Conservation (phyloP, 148 eudicot species). For the Dysphania ambrosioides region DNA sequence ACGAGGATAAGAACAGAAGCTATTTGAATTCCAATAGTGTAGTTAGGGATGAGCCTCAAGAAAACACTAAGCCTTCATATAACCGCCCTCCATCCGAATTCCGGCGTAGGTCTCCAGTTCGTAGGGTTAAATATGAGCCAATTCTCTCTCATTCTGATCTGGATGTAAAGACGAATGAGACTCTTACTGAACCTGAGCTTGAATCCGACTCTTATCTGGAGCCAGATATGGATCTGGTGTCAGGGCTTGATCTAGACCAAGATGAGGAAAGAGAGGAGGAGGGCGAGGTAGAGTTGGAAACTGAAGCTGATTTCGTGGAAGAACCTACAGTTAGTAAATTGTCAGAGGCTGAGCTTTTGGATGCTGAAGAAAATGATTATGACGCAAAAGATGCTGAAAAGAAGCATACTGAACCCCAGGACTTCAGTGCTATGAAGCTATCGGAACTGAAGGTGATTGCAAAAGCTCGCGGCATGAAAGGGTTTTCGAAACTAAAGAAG, state of each 20-base stretch:
- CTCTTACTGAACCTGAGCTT: constrained; percentile 23
- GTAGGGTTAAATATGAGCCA: constrained; percentile 44
- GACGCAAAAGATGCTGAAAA: constrained; percentile 39
- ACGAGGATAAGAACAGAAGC: constrained; percentile 42
- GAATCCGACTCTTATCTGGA: constrained; percentile 31
- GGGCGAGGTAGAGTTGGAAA: constrained; percentile 36
- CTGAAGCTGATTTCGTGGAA: constrained; percentile 29
- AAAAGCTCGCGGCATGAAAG: constrained; percentile 80
- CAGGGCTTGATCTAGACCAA: constrained; percentile 26
- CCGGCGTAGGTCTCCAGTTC: constrained; percentile 73
- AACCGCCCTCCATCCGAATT: constrained; percentile 68
- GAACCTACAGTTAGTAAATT: constrained; percentile 41
- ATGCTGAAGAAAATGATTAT: too few relatives aligned
- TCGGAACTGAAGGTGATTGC: constrained; percentile 72
- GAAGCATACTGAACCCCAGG: constrained; percentile 23
- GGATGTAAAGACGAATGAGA: constrained; percentile 30
- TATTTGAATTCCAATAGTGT: constrained; percentile 27
- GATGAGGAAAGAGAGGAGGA: constrained; percentile 28
- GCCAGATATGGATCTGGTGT: constrained; percentile 17
- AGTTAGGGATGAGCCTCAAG: constrained; percentile 41
- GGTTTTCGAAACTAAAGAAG: constrained; percentile 83
- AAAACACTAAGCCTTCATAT: constrained; percentile 35
- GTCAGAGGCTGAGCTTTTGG: constrained; percentile 39
- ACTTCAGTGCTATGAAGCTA: constrained; percentile 68
- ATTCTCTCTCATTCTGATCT: constrained; percentile 22